Evolutionary conservation across 2,329 filamentous ascomycete genomes (phyloP).

Genomic region (Colletotrichum sp.): DNA sequence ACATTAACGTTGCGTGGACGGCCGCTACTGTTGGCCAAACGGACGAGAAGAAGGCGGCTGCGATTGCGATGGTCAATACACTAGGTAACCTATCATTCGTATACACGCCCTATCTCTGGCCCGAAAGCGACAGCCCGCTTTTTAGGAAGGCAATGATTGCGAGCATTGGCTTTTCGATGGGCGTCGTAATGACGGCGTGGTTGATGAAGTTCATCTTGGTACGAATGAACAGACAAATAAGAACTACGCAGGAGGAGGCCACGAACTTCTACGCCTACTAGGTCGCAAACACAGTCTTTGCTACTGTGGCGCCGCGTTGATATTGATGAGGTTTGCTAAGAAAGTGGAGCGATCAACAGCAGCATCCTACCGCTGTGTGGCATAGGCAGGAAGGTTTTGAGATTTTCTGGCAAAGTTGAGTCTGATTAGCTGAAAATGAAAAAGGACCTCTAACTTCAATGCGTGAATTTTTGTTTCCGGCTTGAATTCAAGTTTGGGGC

Average conservation of each 20-base stretch:
- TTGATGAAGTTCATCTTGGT: constrained; percentile 36
- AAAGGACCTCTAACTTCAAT: not conserved
- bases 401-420: not conserved
- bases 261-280: constrained; percentile 33
- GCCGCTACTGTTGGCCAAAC: constrained; percentile 46
- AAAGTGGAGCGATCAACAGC: not conserved
- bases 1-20: constrained; percentile 49
- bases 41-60: constrained; percentile 50
- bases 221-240: constrained; percentile 36
- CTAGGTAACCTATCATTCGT: constrained; percentile 16
- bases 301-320: not conserved
- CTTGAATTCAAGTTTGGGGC: not conserved
- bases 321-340: not conserved
- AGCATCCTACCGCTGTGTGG: not conserved
- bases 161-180: constrained; percentile 29
- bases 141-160: constrained; percentile 24
- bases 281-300: not conserved
- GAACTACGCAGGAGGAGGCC: constrained; percentile 22
- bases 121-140: constrained; percentile 4
- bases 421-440: not conserved
- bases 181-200: constrained; percentile 41
- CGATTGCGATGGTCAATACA: constrained; percentile 34
- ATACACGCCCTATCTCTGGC: constrained; percentile 21
- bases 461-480: not conserved
- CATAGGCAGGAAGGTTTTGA: not conserved